Conservation (phyloP, 345 rosid genomes). For the Mangifera indica region DNA sequence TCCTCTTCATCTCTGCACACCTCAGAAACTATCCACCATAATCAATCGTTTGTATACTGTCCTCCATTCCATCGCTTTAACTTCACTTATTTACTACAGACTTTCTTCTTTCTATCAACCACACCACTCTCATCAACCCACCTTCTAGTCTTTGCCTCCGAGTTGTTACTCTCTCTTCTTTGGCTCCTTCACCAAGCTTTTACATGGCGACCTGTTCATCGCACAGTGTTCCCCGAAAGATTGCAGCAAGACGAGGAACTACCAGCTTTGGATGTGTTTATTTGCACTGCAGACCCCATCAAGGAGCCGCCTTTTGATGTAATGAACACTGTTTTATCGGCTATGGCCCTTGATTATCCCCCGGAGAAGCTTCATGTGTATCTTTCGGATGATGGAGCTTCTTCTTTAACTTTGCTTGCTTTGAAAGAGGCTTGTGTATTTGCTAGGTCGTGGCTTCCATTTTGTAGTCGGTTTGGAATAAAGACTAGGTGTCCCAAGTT, state of each 20-base stretch:
- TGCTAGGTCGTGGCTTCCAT: slow-evolving; percentile 48
- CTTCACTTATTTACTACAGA: slow-evolving; percentile 28
- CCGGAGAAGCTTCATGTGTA: slow-evolving; percentile 45
- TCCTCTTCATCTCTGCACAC: slow-evolving; percentile 26
- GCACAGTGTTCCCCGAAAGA: slow-evolving; percentile 33
- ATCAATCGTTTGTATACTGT: slow-evolving; percentile 32
- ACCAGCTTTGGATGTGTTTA: slow-evolving; percentile 48
- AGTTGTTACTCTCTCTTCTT: slow-evolving; percentile 26
- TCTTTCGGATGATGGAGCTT: slow-evolving; percentile 51
- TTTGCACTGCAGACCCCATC: slow-evolving; percentile 49
- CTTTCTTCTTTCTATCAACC: slow-evolving; percentile 17
- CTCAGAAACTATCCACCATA: slow-evolving; percentile 14
- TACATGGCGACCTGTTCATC: slow-evolving; percentile 38
- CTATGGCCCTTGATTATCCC: slow-evolving; percentile 53
- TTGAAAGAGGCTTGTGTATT: slow-evolving; percentile 41
- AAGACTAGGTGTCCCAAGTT: slow-evolving; percentile 35
- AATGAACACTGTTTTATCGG: slow-evolving; percentile 48
- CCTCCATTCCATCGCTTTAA: slow-evolving; percentile 30
- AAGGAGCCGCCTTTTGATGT: slow-evolving; percentile 52
- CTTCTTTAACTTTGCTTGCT: slow-evolving; percentile 34
- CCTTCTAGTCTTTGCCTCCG: slow-evolving; percentile 29
- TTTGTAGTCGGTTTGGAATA: slow-evolving; percentile 36
- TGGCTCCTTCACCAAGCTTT: slow-evolving; percentile 44
- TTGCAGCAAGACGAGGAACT: slow-evolving; percentile 24
- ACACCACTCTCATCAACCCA: not conserved